phyloP scores from a whole-genome alignment of 208 protist genomes.

The Balamuthia mandrillaris region DNA sequence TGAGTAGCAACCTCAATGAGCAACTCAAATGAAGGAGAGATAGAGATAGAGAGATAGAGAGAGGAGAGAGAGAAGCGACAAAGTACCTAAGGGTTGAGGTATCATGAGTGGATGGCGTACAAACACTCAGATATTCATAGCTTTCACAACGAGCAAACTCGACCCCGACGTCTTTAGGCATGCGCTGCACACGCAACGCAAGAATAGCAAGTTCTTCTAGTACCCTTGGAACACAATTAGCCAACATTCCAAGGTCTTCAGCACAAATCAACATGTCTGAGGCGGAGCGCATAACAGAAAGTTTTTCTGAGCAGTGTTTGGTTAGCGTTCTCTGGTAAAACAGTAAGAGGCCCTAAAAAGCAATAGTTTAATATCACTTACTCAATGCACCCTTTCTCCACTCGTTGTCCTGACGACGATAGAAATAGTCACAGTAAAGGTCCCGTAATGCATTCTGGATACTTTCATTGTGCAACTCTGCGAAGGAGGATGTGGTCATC shows the following conservation, averaged over 20 bases:
- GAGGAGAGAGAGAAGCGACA: neutral
- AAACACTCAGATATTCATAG: constrained; percentile 53
- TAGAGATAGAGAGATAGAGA: neutral
- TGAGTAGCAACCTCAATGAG: neutral
- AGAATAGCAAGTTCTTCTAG: constrained; percentile 67
- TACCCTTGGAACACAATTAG: constrained; percentile 60
- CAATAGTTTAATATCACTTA: too few species aligned
- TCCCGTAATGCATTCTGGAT: constrained; percentile 43
- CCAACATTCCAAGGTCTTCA: constrained; percentile 77
- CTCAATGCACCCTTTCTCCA: constrained; percentile 21
- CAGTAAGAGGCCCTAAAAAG: too few species aligned
- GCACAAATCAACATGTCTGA: constrained; percentile 77
- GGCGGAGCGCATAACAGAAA: constrained; percentile 11
- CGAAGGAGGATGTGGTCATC: constrained; percentile 54
- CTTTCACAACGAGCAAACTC: constrained; percentile 50
- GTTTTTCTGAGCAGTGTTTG: too few species aligned
- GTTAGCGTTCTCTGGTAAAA: too few species aligned
- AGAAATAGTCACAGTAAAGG: constrained; percentile 68
- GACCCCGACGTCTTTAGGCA: constrained; percentile 55
- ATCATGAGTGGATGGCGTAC: constrained; percentile 55
- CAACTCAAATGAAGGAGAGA: neutral
- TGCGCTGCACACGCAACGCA: constrained; percentile 73
- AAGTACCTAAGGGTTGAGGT: constrained; percentile 46
- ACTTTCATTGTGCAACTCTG: constrained; percentile 41
- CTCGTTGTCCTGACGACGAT: constrained; percentile 22